These are phyloP conservation scores for Penicillium dipodomyicola DNA, from an alignment of 495 filamentous ascomycete species.

Conservation along the genomic window DNA sequence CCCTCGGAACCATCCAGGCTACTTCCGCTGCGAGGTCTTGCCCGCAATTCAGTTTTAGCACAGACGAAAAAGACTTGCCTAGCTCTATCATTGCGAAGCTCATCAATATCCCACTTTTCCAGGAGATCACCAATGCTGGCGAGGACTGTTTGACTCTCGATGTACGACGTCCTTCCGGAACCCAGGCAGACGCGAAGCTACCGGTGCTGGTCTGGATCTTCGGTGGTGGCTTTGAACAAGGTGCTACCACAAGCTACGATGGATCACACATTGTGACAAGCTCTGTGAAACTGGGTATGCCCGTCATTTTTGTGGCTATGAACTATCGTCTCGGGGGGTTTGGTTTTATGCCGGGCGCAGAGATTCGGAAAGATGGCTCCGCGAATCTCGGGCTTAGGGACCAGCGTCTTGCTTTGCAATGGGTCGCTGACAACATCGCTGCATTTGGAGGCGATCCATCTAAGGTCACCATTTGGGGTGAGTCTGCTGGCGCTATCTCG, in stretches of 20 bases:
- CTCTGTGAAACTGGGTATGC: conserved; percentile 55
- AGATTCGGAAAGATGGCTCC: conserved; percentile 63
- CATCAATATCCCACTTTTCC: conserved; percentile 56
- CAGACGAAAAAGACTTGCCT: conserved; percentile 35
- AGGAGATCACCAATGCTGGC: conserved; percentile 42
- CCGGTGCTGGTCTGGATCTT: conserved; percentile 70
- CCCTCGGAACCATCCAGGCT: conserved; percentile 52
- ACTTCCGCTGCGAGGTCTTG: conserved; percentile 50
- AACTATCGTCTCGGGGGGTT: conserved; percentile 75
- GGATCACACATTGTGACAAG: conserved; percentile 50
- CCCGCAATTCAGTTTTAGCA: conserved; percentile 51
- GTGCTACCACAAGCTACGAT: conserved; percentile 60
- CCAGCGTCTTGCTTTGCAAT: conserved; percentile 50
- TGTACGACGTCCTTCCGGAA: conserved; percentile 60
- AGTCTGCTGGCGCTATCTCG: conserved; percentile 69
- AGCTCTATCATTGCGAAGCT: conserved; percentile 51
- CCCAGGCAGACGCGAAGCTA: conserved; percentile 50
- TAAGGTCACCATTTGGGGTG: conserved; percentile 71
- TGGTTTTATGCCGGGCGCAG: conserved; percentile 69
- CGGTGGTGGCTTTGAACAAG: conserved; percentile 64
- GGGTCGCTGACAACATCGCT: conserved; percentile 55
- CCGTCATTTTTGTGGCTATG: conserved; percentile 68
- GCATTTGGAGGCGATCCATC: conserved; percentile 57
- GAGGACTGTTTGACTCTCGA: conserved; percentile 69
- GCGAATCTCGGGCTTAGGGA: conserved; percentile 55